Percentiles rank a stretch among this genome's conserved stretches.
Evolutionary conservation across 768 basidiomycete species (phyloP).

Genomic region (Tubosaeta sp.): DNA sequence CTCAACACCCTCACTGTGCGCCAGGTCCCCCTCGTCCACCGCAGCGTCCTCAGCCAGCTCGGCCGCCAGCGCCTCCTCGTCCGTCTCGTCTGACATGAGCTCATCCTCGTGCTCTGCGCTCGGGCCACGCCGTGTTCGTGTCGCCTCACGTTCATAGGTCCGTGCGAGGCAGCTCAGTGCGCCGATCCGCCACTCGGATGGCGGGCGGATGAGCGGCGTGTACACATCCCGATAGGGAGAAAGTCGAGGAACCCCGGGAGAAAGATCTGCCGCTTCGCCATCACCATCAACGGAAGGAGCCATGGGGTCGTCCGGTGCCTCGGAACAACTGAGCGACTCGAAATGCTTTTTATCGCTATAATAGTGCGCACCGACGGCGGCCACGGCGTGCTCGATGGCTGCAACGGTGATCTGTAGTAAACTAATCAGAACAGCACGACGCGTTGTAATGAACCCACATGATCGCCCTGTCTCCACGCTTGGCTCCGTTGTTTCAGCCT

Average conservation of each 20-base stretch:
- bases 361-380: constrained; percentile 40
- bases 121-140: constrained; percentile 12
- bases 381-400: constrained; percentile 47
- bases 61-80: constrained; percentile 32
- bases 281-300: constrained; percentile 3
- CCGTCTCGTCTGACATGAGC: constrained; percentile 30
- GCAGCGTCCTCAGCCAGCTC: constrained; percentile 43
- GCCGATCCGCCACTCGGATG: constrained; percentile 14
- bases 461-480: constrained; percentile 50
- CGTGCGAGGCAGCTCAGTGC: constrained; percentile 14
- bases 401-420: constrained; percentile 37
- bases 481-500: constrained; percentile 54
- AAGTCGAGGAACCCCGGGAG: constrained; percentile 3
- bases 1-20: background rate
- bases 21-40: constrained; percentile 33
- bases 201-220: constrained; percentile 34
- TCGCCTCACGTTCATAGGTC: constrained; percentile 24
- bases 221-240: constrained; percentile 31
- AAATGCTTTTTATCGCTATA: constrained; percentile 42
- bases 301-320: constrained; percentile 14
- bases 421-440: background rate
- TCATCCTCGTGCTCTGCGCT: constrained; percentile 22
- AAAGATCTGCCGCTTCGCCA: background rate
- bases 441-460: constrained; percentile 29
- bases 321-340: constrained; percentile 22